Base-by-base conservation (phyloP, 805 yeast genomes). In the Candida odintsovae region DNA sequence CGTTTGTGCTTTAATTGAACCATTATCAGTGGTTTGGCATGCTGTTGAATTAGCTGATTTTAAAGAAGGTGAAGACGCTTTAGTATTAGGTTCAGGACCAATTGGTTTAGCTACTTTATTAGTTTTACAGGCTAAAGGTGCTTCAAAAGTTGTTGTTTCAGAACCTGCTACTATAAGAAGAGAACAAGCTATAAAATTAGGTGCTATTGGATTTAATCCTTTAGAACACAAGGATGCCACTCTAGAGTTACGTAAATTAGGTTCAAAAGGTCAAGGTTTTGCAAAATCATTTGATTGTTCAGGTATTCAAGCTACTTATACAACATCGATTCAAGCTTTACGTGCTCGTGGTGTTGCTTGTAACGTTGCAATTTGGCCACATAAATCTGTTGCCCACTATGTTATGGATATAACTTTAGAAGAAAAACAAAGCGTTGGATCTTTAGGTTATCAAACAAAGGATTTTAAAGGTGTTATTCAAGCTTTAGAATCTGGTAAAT, bases 81-180 rank as follows among this genome's bases (percentile, higher is more conserved):
- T 79, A 41, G 76, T 80, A 15, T 57, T 80, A 15, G 85, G 85
- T 26, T 77, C 80, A 23, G 86, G 86, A 5, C 82, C 84, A 20
- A 79, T 80, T 57, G 85, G 86, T 6, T 62, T 81, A 21, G 77
- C 83, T 20, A 71, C 82, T 4, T 66, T 78, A n/a, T 62, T 80
- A 40, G 82, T 78, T 10, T 57, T 75, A 45, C 70, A 74, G 50
- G 82, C 80, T 5, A 73, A 74, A 49, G 64, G 63, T 20, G 75
- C 73, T 3, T 65, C 71, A n/a, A 63, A 60, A 36, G 70, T 80
- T 59, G 81, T 81, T n/a, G 78, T 79, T 41, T 68, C 77, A 18
- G 86, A 78, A 54, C 86, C 84, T 20, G 82, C 83, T 6, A 61
- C 66, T 21, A 69, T 77, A n/a, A 77, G 87, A 63, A 75, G 84